Conservation (phyloP, 805 yeast species). For the Myxozyma sirexii region DNA sequence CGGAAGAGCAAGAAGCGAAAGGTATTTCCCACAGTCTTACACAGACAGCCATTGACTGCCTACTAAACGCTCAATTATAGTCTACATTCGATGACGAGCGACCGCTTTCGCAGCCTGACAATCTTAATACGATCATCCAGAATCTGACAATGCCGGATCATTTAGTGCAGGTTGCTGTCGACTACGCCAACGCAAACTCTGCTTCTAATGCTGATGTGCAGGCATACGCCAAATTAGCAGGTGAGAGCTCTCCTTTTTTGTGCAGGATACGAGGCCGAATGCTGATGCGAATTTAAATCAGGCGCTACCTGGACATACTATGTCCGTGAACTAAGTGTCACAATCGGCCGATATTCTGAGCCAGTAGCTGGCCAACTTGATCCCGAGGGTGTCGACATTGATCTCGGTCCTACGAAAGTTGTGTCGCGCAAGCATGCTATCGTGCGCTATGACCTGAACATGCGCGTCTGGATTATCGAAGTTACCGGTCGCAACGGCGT, state of each 20-base stretch:
- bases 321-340: constrained; percentile 72
- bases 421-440: constrained; percentile 89
- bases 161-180: constrained; percentile 70
- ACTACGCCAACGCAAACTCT: constrained; percentile 68
- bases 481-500: constrained; percentile 92
- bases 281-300: neutral
- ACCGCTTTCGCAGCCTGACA: constrained; percentile 19
- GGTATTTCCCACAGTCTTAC: constrained; percentile 11
- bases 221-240: constrained; percentile 96
- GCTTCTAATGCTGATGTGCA: constrained; percentile 76
- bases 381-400: constrained; percentile 65
- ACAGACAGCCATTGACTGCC: neutral
- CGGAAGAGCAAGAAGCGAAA: constrained; percentile 27
- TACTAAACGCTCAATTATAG: neutral
- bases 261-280: neutral
- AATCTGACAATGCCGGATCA: constrained; percentile 72
- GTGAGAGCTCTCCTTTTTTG: constrained; percentile 43
- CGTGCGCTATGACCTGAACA: constrained; percentile 72
- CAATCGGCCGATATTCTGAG: constrained; percentile 83
- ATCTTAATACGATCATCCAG: constrained; percentile 53
- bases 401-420: constrained; percentile 96
- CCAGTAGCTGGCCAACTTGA: constrained; percentile 33
- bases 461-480: constrained; percentile 82
- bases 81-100: constrained; percentile 19
- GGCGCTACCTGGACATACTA: constrained; percentile 84